phyloP scores from a whole-genome alignment of 129 eudicot species.

The Helianthus tuberosus region DNA sequence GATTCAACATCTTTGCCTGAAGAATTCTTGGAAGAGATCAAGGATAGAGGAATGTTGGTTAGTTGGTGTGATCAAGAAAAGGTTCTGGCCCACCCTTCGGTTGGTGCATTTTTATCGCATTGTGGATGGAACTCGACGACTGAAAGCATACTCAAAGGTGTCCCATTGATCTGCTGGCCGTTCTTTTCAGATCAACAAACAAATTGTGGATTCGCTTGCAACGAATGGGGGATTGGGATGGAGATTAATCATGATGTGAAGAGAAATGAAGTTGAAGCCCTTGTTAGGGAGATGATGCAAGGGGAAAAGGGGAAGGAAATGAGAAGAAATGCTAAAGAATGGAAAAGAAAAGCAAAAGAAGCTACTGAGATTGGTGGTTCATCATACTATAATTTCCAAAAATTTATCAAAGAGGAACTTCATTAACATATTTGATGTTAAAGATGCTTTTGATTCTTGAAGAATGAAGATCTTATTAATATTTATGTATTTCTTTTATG shows the following conservation, averaged over 20 bases:
- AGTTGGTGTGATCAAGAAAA: conserved; percentile 60
- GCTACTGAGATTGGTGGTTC: conserved; percentile 46
- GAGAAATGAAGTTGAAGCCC: conserved; percentile 46
- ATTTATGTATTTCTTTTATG: not conserved
- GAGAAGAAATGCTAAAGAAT: conserved; percentile 47
- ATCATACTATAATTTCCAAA: conserved; percentile 44
- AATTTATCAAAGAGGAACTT: conserved; percentile 39
- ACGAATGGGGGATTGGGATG: conserved; percentile 64
- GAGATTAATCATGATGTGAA: conserved; percentile 65
- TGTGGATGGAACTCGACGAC: conserved; percentile 63
- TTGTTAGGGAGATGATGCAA: conserved; percentile 57
- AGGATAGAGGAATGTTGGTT: conserved; percentile 45
- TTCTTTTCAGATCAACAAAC: conserved; percentile 65
- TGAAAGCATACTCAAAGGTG: conserved; percentile 51
- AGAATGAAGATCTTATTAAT: not conserved
- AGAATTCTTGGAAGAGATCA: conserved; percentile 44
- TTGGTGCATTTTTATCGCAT: conserved; percentile 59
- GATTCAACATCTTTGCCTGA: conserved; percentile 32
- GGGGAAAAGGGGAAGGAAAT: conserved; percentile 56
- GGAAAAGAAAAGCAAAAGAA: conserved; percentile 53
- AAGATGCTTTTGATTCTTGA: not conserved
- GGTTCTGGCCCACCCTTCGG: conserved; percentile 44
- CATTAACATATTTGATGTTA: not conserved
- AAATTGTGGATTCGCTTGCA: conserved; percentile 47
- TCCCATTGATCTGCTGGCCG: conserved; percentile 61